Percentiles rank a stretch among this genome's conserved stretches.
phyloP scores from a whole-genome alignment of 2,329 filamentous ascomycete genomes.

The Pseudogymnoascus sp. region DNA sequence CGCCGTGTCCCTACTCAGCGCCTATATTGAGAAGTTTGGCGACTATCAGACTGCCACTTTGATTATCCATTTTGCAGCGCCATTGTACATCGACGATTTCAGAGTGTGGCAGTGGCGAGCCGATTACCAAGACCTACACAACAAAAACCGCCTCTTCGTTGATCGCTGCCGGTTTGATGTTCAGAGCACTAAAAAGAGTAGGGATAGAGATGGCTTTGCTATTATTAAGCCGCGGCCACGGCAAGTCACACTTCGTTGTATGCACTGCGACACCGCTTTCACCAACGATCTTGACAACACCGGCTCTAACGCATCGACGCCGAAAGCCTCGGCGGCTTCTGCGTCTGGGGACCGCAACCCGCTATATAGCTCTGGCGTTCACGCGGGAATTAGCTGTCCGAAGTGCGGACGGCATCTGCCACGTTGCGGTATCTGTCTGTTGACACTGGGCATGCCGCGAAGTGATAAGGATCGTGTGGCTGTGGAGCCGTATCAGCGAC shows the following conservation, averaged over 20 bases:
- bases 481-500: slow-evolving; percentile 32
- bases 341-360: slow-evolving; percentile 36
- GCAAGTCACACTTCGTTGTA: slow-evolving; percentile 67
- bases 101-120: slow-evolving; percentile 67
- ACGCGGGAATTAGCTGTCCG: slow-evolving; percentile 55
- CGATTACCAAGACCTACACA: slow-evolving; percentile 61
- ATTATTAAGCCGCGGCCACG: slow-evolving; percentile 55
- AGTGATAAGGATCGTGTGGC: slow-evolving; percentile 44
- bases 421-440: slow-evolving; percentile 58
- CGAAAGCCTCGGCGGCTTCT: slow-evolving; percentile 13
- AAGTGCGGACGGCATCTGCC: slow-evolving; percentile 59
- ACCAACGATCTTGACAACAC: slow-evolving; percentile 30
- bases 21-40: slow-evolving; percentile 65
- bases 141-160: slow-evolving; percentile 65
- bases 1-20: slow-evolving; percentile 65
- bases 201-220: slow-evolving; percentile 52
- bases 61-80: slow-evolving; percentile 63
- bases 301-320: slow-evolving; percentile 15
- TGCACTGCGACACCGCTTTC: slow-evolving; percentile 61
- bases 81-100: slow-evolving; percentile 67
- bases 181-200: slow-evolving; percentile 60
- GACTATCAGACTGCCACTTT: slow-evolving; percentile 74
- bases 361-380: slow-evolving; percentile 48
- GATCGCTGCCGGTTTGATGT: slow-evolving; percentile 71
- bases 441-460: slow-evolving; percentile 55